Evolutionary conservation across 495 filamentous ascomycete genomes (phyloP).

Genomic region (Penicillium nucicola): DNA sequence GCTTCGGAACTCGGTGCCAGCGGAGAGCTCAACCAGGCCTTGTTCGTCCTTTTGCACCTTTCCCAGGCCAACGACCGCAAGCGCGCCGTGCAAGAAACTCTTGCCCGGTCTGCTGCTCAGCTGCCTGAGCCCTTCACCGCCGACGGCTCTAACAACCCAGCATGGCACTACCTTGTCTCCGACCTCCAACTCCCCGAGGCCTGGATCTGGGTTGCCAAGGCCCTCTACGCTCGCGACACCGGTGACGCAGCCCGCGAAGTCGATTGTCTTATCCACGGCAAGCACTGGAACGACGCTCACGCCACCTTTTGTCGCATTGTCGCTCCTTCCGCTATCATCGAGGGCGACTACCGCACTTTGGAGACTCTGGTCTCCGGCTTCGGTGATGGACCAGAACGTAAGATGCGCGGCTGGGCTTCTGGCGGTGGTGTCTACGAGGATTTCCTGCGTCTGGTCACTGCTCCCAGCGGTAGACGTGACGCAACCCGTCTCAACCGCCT

Average conservation of each 20-base stretch:
- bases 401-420: slow-evolving; percentile 61
- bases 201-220: slow-evolving; percentile 88
- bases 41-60: slow-evolving; percentile 78
- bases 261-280: slow-evolving; percentile 70
- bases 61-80: slow-evolving; percentile 59
- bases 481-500: slow-evolving; percentile 53
- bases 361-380: slow-evolving; percentile 66
- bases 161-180: slow-evolving; percentile 55
- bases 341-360: slow-evolving; percentile 65
- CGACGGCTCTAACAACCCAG: slow-evolving; percentile 39
- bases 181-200: slow-evolving; percentile 63
- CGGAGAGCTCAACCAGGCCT: slow-evolving; percentile 63
- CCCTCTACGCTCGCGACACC: slow-evolving; percentile 69
- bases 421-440: slow-evolving; percentile 82
- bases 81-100: slow-evolving; percentile 63
- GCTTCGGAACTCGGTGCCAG: slow-evolving; percentile 67
- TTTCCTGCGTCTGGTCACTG: slow-evolving; percentile 60
- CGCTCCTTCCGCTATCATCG: slow-evolving; percentile 75
- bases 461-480: slow-evolving; percentile 33
- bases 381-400: slow-evolving; percentile 44
- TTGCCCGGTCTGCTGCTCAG: slow-evolving; percentile 52
- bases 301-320: slow-evolving; percentile 72
- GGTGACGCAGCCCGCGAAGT: slow-evolving; percentile 66
- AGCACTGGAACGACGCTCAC: slow-evolving; percentile 77
- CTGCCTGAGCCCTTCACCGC: slow-evolving; percentile 55